Base-by-base conservation (phyloP, 2,329 filamentous ascomycete species). In the Parasarocladium wereldwijsianum region DNA sequence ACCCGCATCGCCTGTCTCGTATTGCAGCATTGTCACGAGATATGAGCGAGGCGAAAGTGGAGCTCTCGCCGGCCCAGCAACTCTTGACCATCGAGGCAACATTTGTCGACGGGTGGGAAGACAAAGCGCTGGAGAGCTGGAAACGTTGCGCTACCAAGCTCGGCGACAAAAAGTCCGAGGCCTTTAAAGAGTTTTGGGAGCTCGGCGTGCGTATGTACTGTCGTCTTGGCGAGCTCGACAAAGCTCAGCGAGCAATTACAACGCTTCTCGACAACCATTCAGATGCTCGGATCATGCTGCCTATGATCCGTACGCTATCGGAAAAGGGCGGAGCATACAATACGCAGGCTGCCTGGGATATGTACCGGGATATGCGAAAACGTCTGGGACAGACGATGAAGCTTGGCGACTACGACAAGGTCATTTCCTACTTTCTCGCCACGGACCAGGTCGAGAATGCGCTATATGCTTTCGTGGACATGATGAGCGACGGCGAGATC, bases 401-500 rank as follows among this genome's bases (percentile, higher is more conserved):
- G 3, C 73, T 86, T 43, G 57, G 71, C 12, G 79, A 92, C 44
- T 92, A 86, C 42, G 84, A 93, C 47, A 59, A 67, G 36, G 65
- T 86, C 20, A 74, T 78, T 26, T 65, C 76, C 13, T 69, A 68
- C 25, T 82, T 93, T 43, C 55, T 93, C 16, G 61, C 73, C 14
- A 64, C 70, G 6, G 68, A 72, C 31, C 63, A 75, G 34, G 61
- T 70, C 5, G 67, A 78, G 35, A 64, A 75, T 35, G 82, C 81
- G 1, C 63, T 87, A 32, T 70, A 72, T 31, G 71, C 83, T 0
- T 93, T 93, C 50, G 81, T 78, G 40, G 83, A 93, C 48, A 92
- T 93, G 84, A 85, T 93, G 73, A 70, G 72, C 34, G 66, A 69
- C 4, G 66, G 66, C 5, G 47, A 58, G 25, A 50, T 71, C 32